phyloP scores from a whole-genome alignment of 768 basidiomycete genomes.

The Tremella yokohamensis region DNA sequence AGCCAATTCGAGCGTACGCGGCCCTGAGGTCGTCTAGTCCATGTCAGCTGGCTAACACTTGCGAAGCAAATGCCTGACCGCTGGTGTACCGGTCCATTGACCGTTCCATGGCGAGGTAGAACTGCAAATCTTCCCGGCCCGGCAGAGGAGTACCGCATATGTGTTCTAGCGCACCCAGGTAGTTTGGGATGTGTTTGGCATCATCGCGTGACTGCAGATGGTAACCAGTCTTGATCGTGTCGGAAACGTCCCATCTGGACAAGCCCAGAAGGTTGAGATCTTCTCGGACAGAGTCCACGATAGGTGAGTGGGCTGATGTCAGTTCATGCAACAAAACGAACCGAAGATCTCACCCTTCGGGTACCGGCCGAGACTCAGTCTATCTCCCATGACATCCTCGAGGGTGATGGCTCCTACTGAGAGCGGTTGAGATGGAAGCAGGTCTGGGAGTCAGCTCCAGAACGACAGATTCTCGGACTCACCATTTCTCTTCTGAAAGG shows the following conservation, averaged over 20 bases:
- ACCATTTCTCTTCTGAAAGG: conserved; percentile 23
- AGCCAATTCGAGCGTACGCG: conserved; percentile 38
- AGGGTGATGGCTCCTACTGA: neutral
- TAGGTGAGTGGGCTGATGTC: neutral
- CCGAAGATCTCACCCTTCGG: conserved; percentile 19
- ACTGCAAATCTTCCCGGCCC: conserved; percentile 26
- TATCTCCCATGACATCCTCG: conserved; percentile 10
- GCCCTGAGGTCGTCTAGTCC: conserved; percentile 25
- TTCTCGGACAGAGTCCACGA: neutral
- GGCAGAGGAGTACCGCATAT: conserved; percentile 17
- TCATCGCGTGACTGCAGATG: conserved; percentile 28
- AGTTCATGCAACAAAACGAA: neutral
- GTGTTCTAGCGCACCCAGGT: conserved; percentile 30
- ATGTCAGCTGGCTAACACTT: conserved; percentile 6
- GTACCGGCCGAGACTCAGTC: conserved; percentile 15
- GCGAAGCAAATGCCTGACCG: conserved; percentile 13
- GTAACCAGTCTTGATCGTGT: conserved; percentile 32
- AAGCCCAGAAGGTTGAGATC: conserved; percentile 23
- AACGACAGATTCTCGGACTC: neutral
- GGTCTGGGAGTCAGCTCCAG: neutral
- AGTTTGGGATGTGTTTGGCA: conserved; percentile 11
- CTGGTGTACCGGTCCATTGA: conserved; percentile 33
- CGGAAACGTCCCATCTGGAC: conserved; percentile 19
- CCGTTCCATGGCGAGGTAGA: conserved; percentile 30
- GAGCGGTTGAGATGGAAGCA: conserved; percentile 5